Conservation (phyloP, 345 rosid genomes). For the Eucalyptus curtisii region DNA sequence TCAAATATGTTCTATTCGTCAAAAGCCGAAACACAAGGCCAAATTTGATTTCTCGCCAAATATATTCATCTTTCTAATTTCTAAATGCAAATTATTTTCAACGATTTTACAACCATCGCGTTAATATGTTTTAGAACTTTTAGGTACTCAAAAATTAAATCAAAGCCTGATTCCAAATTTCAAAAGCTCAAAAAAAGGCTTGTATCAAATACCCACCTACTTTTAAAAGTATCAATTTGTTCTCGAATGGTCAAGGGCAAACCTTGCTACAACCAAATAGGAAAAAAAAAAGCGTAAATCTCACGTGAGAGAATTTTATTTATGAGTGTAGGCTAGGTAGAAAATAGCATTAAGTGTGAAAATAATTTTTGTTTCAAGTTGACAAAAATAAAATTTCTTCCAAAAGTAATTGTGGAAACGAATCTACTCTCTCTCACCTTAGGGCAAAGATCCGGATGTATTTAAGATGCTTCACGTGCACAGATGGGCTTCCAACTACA, state of each 20-base stretch:
- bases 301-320: accelerated
- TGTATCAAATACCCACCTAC: neutral
- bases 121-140: neutral
- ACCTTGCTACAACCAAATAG: accelerated
- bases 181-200: neutral
- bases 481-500: neutral
- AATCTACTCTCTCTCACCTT: neutral
- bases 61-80: neutral
- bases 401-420: neutral
- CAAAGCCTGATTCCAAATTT: neutral
- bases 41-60: neutral
- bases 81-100: neutral
- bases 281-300: accelerated
- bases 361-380: neutral
- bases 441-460: neutral
- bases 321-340: neutral
- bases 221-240: accelerated
- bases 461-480: neutral
- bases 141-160: neutral
- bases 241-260: accelerated
- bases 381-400: neutral
- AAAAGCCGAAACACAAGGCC: neutral
- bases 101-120: accelerated
- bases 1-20: neutral
- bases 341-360: neutral